A percentile compares a stretch with the other conserved stretches of the same genome.
Evolutionary conservation across 129 eudicot genomes (phyloP).

Genomic region (Flaveria robusta): DNA sequence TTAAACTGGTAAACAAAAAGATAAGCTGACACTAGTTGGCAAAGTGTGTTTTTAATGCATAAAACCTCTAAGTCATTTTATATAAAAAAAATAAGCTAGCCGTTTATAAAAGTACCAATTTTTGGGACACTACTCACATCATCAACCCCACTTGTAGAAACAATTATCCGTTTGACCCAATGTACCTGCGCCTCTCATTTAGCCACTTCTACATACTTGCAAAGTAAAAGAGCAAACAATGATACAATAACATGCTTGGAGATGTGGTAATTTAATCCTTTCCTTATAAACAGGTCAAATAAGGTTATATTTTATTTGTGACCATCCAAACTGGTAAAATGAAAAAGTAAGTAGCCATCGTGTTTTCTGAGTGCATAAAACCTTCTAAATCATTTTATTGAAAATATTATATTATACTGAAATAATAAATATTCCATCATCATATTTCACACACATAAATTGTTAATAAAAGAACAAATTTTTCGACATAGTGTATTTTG

Average conservation of each 20-base stretch:
- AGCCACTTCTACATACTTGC: not conserved
- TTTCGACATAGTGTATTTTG: too few species aligned
- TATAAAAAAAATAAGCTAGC: not conserved
- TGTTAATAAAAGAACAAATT: too few species aligned
- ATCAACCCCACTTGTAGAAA: not conserved
- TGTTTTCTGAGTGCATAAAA: too few species aligned
- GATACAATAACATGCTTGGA: not conserved
- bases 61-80: not conserved
- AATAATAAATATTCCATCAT: too few species aligned
- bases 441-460: too few species aligned
- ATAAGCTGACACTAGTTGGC: not conserved
- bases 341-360: too few species aligned
- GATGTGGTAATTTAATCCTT: not conserved
- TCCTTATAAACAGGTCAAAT: not conserved
- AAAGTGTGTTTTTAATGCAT: not conserved
- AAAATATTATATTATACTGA: too few species aligned
- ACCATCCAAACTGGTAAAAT: too few species aligned
- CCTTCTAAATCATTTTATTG: too few species aligned
- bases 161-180: not conserved
- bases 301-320: not conserved
- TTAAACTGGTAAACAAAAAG: not conserved
- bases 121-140: not conserved
- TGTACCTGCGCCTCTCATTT: not conserved
- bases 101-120: too few species aligned
- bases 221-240: not conserved